Percentiles rank a stretch among this genome's conserved stretches.
phyloP scores from a whole-genome alignment of 1,139 yeast species.

The Hyphopichia wangnamkhiaoensis region DNA sequence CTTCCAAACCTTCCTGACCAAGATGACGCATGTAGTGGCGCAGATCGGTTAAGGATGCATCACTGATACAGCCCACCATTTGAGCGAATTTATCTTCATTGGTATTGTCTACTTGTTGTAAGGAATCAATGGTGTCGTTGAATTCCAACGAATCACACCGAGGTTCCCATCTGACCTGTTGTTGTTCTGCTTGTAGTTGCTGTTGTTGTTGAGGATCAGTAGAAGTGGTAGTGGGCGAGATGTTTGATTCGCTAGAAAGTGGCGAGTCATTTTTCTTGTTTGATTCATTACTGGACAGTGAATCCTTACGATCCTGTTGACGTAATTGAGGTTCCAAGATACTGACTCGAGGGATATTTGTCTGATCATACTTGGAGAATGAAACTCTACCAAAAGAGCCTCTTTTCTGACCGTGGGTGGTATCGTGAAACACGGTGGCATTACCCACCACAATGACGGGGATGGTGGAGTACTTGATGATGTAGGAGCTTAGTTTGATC shows the following conservation, averaged over 20 bases:
- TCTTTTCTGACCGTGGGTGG: neutral
- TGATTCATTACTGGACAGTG: conserved; percentile 7
- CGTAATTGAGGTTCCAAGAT: conserved; percentile 1
- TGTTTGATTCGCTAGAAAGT: neutral
- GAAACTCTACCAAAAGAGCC: neutral
- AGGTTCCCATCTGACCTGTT: neutral
- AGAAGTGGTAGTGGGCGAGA: neutral
- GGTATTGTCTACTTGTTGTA: neutral
- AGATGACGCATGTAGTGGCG: conserved; percentile 24
- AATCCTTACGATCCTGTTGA: neutral
- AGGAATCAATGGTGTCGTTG: neutral
- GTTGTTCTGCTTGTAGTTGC: neutral
- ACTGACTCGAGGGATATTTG: neutral
- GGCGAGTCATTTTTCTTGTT: too few species aligned
- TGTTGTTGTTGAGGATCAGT: neutral
- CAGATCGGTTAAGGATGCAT: conserved; percentile 29
- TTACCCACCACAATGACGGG: conserved; percentile 45
- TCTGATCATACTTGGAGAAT: neutral
- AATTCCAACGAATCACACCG: too few species aligned
- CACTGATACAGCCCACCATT: conserved; percentile 29
- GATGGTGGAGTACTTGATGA: conserved; percentile 41
- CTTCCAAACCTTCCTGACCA: too few species aligned
- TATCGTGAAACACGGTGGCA: conserved; percentile 11
- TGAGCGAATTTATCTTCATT: conserved; percentile 18
- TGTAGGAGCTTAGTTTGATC: conserved; percentile 40